Evolutionary conservation across 371 early-diverging fungal species (phyloP).

Genomic region (Aphelidium insulamus): DNA sequence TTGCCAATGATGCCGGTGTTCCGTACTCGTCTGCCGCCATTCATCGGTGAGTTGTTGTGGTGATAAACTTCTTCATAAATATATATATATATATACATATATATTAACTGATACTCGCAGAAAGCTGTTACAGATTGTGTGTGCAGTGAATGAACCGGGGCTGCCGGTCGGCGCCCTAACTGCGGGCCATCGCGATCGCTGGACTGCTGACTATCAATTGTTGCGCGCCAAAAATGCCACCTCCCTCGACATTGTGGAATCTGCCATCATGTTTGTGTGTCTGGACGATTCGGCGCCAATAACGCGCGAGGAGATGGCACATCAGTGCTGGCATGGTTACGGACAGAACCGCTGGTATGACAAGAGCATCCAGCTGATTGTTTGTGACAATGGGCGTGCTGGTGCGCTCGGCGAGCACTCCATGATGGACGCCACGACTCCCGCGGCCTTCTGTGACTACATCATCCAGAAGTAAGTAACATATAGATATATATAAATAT

Average conservation of each 20-base stretch:
- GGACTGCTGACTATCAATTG: constrained; percentile 54
- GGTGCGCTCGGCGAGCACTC: constrained; percentile 91
- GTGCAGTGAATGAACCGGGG: no score
- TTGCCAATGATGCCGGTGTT: constrained; percentile 1
- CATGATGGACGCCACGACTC: constrained; percentile 90
- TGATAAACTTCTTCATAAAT: no score
- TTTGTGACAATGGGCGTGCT: constrained; percentile 85
- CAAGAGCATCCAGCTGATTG: constrained; percentile 76
- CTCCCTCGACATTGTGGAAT: constrained; percentile 55
- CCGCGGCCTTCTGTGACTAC: constrained; percentile 50
- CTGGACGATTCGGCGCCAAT: constrained; percentile 62
- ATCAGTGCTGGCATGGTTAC: constrained; percentile 77
- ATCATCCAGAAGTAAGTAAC: constrained; percentile 19
- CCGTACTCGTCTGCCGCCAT: no score
- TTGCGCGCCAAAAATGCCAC: constrained; percentile 43
- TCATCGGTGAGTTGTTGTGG: no score
- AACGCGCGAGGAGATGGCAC: constrained; percentile 53
- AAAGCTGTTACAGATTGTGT: no score
- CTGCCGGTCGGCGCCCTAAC: constrained; percentile 69
- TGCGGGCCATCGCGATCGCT: constrained; percentile 72
- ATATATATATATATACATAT: no score
- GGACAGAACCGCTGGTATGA: constrained; percentile 86
- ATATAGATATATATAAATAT: background rate
- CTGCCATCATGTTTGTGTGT: constrained; percentile 59
- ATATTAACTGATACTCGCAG: no score